Percentiles rank a stretch among this genome's conserved stretches.
Conservation (phyloP, 2,329 filamentous ascomycete genomes). For the Fusarium mundagurra region DNA sequence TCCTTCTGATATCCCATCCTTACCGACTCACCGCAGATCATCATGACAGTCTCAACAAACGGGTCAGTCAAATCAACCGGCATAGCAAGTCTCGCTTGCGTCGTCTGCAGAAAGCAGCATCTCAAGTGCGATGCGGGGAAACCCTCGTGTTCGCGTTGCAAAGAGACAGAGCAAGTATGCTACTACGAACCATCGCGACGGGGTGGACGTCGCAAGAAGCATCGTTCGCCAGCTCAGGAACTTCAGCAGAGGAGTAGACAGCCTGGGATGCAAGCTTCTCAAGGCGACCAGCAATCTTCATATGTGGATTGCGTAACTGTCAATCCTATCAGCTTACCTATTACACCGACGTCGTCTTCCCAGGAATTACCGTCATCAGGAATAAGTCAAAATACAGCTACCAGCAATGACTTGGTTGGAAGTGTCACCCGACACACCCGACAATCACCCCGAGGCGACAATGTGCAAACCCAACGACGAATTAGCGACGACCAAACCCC, state of each 20-base stretch:
- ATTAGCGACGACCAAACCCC: not conserved
- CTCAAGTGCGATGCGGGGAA: constrained; percentile 38
- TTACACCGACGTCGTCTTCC: not conserved
- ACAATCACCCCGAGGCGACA: not conserved
- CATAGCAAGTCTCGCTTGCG: constrained; percentile 30
- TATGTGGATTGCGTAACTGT: constrained; percentile 8
- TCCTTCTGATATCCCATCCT: not conserved
- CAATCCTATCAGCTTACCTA: constrained; percentile 1
- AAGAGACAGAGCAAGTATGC: constrained; percentile 12
- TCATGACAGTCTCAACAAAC: constrained; percentile 13
- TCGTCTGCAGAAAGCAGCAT: constrained; percentile 36
- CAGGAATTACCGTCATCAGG: not conserved
- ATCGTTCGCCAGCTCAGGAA: not conserved
- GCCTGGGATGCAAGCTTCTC: not conserved
- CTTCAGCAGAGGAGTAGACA: not conserved
- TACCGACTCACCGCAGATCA: not conserved
- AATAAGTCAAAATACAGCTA: not conserved
- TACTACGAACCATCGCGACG: constrained; percentile 38
- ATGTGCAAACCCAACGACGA: not conserved
- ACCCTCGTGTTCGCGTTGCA: constrained; percentile 35
- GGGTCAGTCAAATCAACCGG: constrained; percentile 17
- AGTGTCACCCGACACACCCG: not conserved
- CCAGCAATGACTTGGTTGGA: not conserved
- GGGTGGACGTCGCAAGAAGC: constrained; percentile 30
- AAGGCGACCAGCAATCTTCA: not conserved